Base-by-base conservation (phyloP, 1,284 basidiomycete species). In the Trametes hirsuta region DNA sequence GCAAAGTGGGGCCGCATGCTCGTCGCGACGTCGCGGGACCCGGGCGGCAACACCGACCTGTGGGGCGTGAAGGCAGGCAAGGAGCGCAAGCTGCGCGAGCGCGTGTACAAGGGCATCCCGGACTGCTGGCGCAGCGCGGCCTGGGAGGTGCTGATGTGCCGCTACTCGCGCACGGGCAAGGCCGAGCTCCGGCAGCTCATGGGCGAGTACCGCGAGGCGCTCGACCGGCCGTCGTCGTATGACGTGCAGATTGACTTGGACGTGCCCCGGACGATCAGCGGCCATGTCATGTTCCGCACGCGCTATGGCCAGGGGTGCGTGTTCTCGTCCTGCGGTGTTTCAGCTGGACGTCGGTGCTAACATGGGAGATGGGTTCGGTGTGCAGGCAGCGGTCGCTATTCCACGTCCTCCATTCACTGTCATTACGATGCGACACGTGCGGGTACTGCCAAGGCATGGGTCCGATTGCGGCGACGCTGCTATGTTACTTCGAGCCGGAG, bases 401-500 rank as follows among this genome's bases (percentile, higher is more conserved):
- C 76, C 94, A 95, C 72, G 95, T 98, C 55, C 81, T 99, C 22
- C 97, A 99, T 74, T 88, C 86, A 46, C 95, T 98, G 71, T 96
- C 95, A 8, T 82, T 97, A 49, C 80, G 83, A 9, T 98, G 96
- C 76, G 74, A 79, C 12, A 81, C 84, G n/a, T 98, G 97, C 68
- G 97, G 95, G 2, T 99, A 99, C 74, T 97, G 97, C 58, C 97
- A 99, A 77, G 97, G 97, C 52, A 99, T 99, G 97, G 97, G 97
- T 0, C 94, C 96, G 6, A 93, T 99, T 54, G 95, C 96, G 0
- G 94, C 96, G 0, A 97, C 95, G 1, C 81, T 99, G 34, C 83
- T 99, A 14, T 95, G 93, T 76, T 98, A 99, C 75, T 92, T 95
- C 72, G 88, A 90, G 62, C 93, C 95, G 4, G 92, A 94, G 77